phyloP scores from a whole-genome alignment of 2,329 filamentous ascomycete genomes.

The Aspergillus ochraceoroseus region DNA sequence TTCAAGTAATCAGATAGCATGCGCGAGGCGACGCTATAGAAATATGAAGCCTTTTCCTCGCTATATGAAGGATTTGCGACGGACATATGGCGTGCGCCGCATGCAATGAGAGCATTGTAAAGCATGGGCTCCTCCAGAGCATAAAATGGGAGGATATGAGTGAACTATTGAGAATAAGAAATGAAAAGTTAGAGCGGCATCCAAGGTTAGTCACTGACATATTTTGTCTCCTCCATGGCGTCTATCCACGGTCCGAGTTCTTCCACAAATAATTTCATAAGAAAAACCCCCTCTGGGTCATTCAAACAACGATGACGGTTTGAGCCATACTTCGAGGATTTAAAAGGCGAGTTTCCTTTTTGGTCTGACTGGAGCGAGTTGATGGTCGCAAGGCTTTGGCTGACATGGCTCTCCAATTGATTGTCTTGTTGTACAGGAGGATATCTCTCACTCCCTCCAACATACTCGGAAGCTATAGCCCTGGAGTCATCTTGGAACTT shows the following conservation, averaged over 20 bases:
- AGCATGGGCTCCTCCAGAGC: slow-evolving; percentile 81
- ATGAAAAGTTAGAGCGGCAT: neutral
- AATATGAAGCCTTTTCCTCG: slow-evolving; percentile 71
- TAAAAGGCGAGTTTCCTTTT: slow-evolving; percentile 34
- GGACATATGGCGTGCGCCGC: slow-evolving; percentile 75
- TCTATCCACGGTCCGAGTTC: slow-evolving; percentile 95
- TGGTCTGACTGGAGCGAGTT: slow-evolving; percentile 29
- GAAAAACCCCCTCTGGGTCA: slow-evolving; percentile 72
- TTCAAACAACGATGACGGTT: slow-evolving; percentile 61
- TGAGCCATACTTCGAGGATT: slow-evolving; percentile 38
- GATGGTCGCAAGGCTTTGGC: slow-evolving; percentile 27
- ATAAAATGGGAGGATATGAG: slow-evolving; percentile 74
- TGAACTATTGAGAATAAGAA: slow-evolving; percentile 53
- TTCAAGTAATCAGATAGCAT: slow-evolving; percentile 71
- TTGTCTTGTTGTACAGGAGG: slow-evolving; percentile 49
- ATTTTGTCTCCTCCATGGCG: slow-evolving; percentile 75
- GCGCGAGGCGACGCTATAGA: slow-evolving; percentile 80
- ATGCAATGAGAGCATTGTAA: slow-evolving; percentile 81
- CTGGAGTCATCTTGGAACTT: slow-evolving; percentile 85
- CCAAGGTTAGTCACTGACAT: slow-evolving; percentile 46
- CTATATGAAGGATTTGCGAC: slow-evolving; percentile 65
- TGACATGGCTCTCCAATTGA: slow-evolving; percentile 25
- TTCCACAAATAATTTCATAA: slow-evolving; percentile 88
- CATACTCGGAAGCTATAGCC: slow-evolving; percentile 84
- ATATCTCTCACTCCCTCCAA: slow-evolving; percentile 71